A percentile compares a stretch with the other conserved stretches of the same genome.
Conservation (phyloP, 2,329 filamentous ascomycete genomes). For the Cladosporium sp. region DNA sequence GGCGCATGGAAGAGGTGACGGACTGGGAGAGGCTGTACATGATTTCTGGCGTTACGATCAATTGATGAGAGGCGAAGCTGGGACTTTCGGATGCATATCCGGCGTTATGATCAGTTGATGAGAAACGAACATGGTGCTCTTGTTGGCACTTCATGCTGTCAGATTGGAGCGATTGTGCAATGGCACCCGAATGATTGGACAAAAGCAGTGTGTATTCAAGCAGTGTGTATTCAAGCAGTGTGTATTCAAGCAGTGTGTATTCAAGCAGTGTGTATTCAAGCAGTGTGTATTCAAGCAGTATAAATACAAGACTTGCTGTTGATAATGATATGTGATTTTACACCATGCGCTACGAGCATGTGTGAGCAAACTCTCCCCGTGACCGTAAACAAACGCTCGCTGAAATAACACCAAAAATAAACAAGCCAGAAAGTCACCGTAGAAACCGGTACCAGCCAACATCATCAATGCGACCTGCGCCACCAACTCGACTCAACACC, state of each 20-base stretch:
- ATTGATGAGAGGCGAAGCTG: neutral
- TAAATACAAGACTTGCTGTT: neutral
- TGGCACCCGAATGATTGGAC: neutral
- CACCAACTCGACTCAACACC: neutral
- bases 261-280: too few relatives aligned
- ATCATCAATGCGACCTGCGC: neutral
- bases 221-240: neutral
- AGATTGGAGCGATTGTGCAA: neutral
- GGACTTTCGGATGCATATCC: neutral
- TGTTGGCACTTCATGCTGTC: neutral
- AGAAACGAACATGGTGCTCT: neutral
- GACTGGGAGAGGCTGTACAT: slow-evolving; percentile 18
- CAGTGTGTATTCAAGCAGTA: neutral
- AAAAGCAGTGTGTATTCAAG: neutral
- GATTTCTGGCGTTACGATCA: slow-evolving; percentile 16
- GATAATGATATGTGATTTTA: neutral
- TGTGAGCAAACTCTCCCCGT: neutral
- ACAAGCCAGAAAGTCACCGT: neutral
- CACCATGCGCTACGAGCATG: neutral
- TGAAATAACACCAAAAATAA: neutral
- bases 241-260: neutral
- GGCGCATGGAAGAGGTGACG: neutral
- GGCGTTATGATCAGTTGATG: slow-evolving; percentile 13
- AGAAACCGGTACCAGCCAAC: neutral
- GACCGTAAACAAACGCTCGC: neutral